Base-by-base conservation (phyloP, 768 basidiomycete genomes). In the Hemileccinum impolitum region DNA sequence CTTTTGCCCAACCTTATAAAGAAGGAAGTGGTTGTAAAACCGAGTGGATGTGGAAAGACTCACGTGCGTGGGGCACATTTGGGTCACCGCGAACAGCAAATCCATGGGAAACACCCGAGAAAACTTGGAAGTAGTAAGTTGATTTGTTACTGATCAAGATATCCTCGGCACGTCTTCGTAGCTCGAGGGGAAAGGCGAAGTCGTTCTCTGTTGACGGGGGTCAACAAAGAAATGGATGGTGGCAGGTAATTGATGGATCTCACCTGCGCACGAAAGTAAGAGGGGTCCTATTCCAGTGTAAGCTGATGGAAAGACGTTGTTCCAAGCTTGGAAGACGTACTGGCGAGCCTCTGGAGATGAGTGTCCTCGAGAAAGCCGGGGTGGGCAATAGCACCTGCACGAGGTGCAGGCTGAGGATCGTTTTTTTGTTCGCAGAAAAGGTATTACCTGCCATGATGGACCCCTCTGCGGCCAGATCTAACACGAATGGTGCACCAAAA, bases 51-150 rank as follows among this genome's bases (percentile, higher is more conserved):
- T 18, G 7, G 21, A 32, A 12, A 38, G 12, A 53, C 62, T 53
- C 41, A 63, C 65, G 51, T 39, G 51, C 50, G 0, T 53, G 45
- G 0, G 55, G 53, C 5, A 56, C 28, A 36, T 50, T 50, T 1
- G 47, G 58, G 37, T 65, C 51, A 12, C 65, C 51, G 6, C 62
- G 57, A 38, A 64, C 52, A 40, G 59, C 59, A 15, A 66, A 64
- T 31, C 64, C 64, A n/a, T 64, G 64, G 11, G 52, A 57, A 4
- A 77, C 67, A 0, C 67, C 64, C 0, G 77, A 75, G 62, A 84
- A 83, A 6, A 82, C 62, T 45, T 83, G 81, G 52, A 81, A 67
- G 45, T 78, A 70, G 60, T 82, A 85, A 1, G 65, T 68, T 4
- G 74, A 72, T 45, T 79, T 78, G 6, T 59, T 67, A 32, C 71